Evolutionary conservation across 2,329 filamentous ascomycete species (phyloP), one percentile per base, ranked within the genome.

Genomic region (Ramichloridium luteum): DNA sequence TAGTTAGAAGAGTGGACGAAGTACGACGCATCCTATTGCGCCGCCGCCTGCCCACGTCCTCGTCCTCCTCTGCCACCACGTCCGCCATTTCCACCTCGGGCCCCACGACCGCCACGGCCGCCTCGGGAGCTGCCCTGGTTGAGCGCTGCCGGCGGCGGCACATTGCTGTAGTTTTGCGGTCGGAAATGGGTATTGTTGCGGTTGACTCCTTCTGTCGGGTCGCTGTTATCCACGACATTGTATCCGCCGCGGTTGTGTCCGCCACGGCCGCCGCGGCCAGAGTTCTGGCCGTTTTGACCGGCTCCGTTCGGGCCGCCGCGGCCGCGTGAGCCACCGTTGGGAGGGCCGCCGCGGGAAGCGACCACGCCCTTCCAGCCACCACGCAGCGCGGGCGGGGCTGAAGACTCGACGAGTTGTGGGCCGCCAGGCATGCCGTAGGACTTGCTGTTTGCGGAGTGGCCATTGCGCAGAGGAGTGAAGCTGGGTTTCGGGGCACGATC

Each of bases 321-420:
- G 25, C 49, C 47, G 6, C 39, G 41, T 6, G 36, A 29, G 28
- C 47, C 46, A 27, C 54, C 56, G 35, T 57, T 58, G 27, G 57
- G 48, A 20, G 60, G 54, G 27, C 70, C 68, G 20, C 59, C 49
- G n/a, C 20, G 20, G 8, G 20, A 23, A 23, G 20, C 20, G 12
- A 73, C 59, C 25, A 70, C 73, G 35, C 70, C 69, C 25, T 68
- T 61, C 57, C 68, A 78, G 12, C 69, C 71, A 12, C 70, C 68
- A 34, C 59, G 59, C 16, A 78, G 57, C n/a, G 72, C 67, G 11
- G 67, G 59, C 34, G 74, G 74, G n/a, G 64, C 49, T 6, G 54
- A 44, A 13, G 72, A 73, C 30, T 70, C 64, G 38, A 62, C 61
- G 38, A 74, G 57, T 54, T 88, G 80, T 36, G 68, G 63, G 35